Evolutionary conservation across 2,329 filamentous ascomycete species (phyloP).

Genomic region (Fonsecaea pedrosoi): DNA sequence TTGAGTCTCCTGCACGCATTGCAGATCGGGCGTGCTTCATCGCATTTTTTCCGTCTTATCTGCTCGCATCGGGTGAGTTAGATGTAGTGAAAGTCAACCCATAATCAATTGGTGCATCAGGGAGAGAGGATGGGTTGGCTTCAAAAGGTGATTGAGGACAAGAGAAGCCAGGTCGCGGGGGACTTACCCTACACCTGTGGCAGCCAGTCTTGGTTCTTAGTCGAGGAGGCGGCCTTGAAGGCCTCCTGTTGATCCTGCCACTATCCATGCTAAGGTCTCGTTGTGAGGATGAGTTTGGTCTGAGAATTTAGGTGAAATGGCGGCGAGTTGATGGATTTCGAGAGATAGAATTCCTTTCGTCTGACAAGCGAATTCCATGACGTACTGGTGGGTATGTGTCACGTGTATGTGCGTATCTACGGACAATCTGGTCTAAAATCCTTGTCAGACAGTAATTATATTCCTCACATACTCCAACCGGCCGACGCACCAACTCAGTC

Average conservation of each 20-base stretch:
- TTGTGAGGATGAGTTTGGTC: background rate
- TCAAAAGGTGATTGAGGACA: background rate
- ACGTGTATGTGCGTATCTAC: too few species aligned
- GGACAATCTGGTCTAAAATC: background rate
- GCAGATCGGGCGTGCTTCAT: conserved; percentile 43
- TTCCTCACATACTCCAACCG: background rate
- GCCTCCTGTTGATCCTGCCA: conserved; percentile 10
- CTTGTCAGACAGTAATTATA: background rate
- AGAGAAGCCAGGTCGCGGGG: background rate
- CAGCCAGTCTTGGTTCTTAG: conserved; percentile 36
- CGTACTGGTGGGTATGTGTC: too few species aligned
- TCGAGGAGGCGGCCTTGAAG: conserved; percentile 29
- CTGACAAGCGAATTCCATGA: background rate
- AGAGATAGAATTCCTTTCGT: background rate
- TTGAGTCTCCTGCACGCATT: conserved; percentile 35
- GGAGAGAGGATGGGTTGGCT: background rate
- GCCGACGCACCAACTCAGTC: background rate
- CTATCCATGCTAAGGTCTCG: conserved; percentile 10
- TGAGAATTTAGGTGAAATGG: background rate
- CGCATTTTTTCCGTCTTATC: conserved; percentile 40
- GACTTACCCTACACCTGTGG: conserved; percentile 23
- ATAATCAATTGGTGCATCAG: background rate
- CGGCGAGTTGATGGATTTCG: background rate
- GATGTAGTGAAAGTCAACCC: background rate
- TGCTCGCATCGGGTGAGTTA: background rate